Evolutionary conservation across 495 filamentous ascomycete species (phyloP).

Genomic region (Podospora appendiculata): DNA sequence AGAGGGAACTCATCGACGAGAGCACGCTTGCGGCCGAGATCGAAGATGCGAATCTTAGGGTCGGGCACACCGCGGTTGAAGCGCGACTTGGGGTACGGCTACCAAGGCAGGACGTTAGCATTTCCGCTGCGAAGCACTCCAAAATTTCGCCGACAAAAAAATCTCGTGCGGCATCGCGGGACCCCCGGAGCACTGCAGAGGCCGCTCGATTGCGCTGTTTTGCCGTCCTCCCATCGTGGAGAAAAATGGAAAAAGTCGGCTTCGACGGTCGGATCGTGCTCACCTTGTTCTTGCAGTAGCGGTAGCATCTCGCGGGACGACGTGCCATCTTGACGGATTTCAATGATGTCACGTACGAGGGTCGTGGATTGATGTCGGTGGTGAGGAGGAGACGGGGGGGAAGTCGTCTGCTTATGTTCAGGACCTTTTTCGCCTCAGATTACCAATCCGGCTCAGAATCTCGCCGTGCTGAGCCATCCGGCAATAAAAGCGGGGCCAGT

Average conservation of each 20-base stretch:
- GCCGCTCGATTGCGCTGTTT: background rate
- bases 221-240: background rate
- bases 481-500: slow-evolving; percentile 26
- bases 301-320: slow-evolving; percentile 97
- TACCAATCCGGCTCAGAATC: slow-evolving; percentile 26
- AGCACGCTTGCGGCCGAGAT: slow-evolving; percentile 97
- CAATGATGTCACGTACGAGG: slow-evolving; percentile 36
- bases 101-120: slow-evolving; percentile 28
- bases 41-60: slow-evolving; percentile 99
- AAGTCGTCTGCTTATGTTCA: slow-evolving; percentile 23
- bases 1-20: slow-evolving; percentile 97
- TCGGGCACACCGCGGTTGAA: slow-evolving; percentile 99
- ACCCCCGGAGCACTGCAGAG: background rate
- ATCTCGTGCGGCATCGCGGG: background rate
- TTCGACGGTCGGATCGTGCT: slow-evolving; percentile 28
- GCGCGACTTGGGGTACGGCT: slow-evolving; percentile 98
- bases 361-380: slow-evolving; percentile 28
- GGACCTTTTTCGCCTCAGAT: slow-evolving; percentile 34
- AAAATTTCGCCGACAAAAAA: slow-evolving; percentile 4
- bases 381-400: slow-evolving; percentile 15
- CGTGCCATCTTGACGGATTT: slow-evolving; percentile 84
- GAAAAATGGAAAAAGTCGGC: background rate
- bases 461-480: slow-evolving; percentile 1
- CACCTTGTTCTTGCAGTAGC: slow-evolving; percentile 99
- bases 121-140: background rate